Evolutionary conservation across 768 basidiomycete species (phyloP).

Genomic region (Tylopilus subfusipes): DNA sequence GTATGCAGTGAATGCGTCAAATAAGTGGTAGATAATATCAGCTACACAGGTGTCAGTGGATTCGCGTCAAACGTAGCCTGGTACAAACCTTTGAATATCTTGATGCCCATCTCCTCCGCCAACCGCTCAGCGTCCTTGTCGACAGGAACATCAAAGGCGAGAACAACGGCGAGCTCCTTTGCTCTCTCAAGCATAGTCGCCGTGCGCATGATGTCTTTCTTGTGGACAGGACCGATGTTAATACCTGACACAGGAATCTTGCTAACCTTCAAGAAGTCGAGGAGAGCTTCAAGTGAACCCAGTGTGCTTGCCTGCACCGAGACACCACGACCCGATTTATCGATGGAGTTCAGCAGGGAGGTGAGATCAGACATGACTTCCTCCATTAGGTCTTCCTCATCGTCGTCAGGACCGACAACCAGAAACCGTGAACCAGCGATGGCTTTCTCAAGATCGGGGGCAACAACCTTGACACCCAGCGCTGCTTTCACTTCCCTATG

Average conservation of each 20-base stretch:
- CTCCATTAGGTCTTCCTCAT: slow-evolving; percentile 91
- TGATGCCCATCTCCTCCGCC: slow-evolving; percentile 93
- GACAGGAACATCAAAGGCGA: slow-evolving; percentile 93
- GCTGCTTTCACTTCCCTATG: slow-evolving; percentile 98
- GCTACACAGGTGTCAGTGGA: slow-evolving; percentile 46
- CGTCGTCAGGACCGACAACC: slow-evolving; percentile 91
- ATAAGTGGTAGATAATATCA: slow-evolving; percentile 97
- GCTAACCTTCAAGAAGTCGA: slow-evolving; percentile 92
- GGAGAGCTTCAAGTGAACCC: slow-evolving; percentile 92
- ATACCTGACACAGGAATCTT: slow-evolving; percentile 98
- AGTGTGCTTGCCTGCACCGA: slow-evolving; percentile 97
- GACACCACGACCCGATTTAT: slow-evolving; percentile 94
- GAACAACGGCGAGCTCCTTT: slow-evolving; percentile 90
- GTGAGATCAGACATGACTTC: slow-evolving; percentile 97
- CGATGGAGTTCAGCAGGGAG: slow-evolving; percentile 81
- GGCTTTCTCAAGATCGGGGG: slow-evolving; percentile 94
- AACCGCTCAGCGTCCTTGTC: slow-evolving; percentile 91
- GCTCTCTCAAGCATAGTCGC: slow-evolving; percentile 95
- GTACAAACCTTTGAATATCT: slow-evolving; percentile 81
- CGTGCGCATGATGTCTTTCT: slow-evolving; percentile 89
- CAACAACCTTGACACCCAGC: slow-evolving; percentile 91
- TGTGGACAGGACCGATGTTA: slow-evolving; percentile 96
- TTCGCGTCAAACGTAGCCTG: background rate
- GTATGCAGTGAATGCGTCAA: slow-evolving; percentile 94
- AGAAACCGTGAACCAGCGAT: slow-evolving; percentile 95